A percentile compares a stretch with the other conserved stretches of the same genome.
These are phyloP conservation scores for Chrysosporium queenslandicum DNA, from an alignment of 2,329 filamentous ascomycete genomes.

Conservation along the genomic window DNA sequence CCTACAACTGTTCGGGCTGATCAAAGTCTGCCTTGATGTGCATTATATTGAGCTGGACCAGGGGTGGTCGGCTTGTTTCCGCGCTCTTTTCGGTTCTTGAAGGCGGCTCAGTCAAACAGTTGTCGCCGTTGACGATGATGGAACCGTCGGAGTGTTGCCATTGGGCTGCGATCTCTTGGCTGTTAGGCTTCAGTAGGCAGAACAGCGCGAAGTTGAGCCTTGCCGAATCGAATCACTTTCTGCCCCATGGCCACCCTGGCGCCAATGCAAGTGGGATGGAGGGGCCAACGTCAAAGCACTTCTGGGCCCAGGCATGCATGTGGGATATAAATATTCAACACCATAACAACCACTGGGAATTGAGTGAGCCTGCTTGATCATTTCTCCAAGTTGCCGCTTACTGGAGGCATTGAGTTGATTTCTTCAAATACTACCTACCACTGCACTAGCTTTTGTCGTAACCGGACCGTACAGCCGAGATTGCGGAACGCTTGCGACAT, in stretches of 20 bases:
- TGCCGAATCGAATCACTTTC: neutral
- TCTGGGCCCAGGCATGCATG: neutral
- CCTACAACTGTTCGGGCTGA: neutral
- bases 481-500: too few relatives aligned
- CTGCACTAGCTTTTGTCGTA: neutral
- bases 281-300: neutral
- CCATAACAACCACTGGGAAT: neutral
- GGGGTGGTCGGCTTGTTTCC: neutral
- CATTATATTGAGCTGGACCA: too few relatives aligned
- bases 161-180: constrained; percentile 1
- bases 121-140: neutral
- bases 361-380: neutral
- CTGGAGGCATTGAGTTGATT: neutral
- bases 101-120: neutral
- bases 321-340: neutral
- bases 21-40: neutral
- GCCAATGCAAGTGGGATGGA: neutral
- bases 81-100: neutral
- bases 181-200: constrained; percentile 4
- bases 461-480: neutral
- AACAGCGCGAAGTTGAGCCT: neutral
- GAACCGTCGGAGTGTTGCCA: neutral
- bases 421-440: neutral
- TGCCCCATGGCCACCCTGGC: neutral
- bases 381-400: neutral